These are phyloP conservation scores for Symbiodinium pilosum DNA, from an alignment of 73 alveolate genomes.

Conservation along the genomic window DNA sequence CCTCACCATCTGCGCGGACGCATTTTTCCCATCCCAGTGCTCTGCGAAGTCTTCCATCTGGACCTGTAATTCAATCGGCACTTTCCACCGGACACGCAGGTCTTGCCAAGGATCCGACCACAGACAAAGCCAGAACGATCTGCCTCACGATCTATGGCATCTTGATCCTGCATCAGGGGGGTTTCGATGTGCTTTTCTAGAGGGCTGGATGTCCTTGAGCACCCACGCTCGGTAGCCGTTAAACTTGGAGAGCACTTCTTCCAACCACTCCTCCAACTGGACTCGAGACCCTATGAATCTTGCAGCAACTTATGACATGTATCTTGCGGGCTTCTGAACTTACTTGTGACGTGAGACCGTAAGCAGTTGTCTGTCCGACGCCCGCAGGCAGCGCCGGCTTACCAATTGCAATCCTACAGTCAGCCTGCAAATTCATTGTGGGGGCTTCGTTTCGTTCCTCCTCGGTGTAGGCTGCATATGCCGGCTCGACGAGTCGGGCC, in stretches of 20 bases:
- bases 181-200: not conserved
- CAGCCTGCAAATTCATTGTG: too few relatives aligned
- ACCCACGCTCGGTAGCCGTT: constrained; percentile 93
- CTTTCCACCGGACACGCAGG: not conserved
- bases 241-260: constrained; percentile 50
- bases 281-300: too few relatives aligned
- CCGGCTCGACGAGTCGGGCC: constrained; percentile 73
- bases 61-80: not conserved
- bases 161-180: not conserved
- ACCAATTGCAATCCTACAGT: not conserved
- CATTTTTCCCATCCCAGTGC: constrained; percentile 69
- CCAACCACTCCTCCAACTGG: constrained; percentile 44
- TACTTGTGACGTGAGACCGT: too few relatives aligned
- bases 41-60: constrained; percentile 41
- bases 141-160: constrained; percentile 57
- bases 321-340: too few relatives aligned
- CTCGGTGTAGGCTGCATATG: constrained; percentile 59
- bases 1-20: not conserved
- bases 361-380: too few relatives aligned
- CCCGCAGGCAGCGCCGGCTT: not conserved
- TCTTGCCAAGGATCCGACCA: constrained; percentile 2
- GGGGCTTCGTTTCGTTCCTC: too few relatives aligned
- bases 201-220: constrained; percentile 3
- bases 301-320: too few relatives aligned
- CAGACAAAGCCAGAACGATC: constrained; percentile 43